A percentile compares a stretch with the other conserved stretches of the same genome.
Conservation (phyloP, 2,329 filamentous ascomycete species). For the Monosporascus sp. region DNA sequence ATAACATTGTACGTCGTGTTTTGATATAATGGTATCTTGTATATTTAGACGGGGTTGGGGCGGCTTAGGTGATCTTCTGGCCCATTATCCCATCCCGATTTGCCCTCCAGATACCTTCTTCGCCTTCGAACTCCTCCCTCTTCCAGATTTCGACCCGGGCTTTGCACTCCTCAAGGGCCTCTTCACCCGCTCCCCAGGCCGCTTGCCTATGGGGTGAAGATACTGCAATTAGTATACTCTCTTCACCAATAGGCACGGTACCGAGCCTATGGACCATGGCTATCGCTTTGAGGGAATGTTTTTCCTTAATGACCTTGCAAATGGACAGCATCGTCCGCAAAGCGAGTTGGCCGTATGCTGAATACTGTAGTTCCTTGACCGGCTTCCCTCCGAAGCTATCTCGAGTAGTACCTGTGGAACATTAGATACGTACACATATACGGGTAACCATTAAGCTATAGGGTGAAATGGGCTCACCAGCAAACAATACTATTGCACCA, state of each 20-base stretch:
- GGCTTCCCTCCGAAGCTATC: constrained; percentile 66
- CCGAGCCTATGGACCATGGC: constrained; percentile 82
- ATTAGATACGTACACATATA: constrained; percentile 8
- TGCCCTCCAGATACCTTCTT: constrained; percentile 78
- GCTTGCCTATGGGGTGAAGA: constrained; percentile 76
- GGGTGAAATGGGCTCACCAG: constrained; percentile 44
- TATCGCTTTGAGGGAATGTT: constrained; percentile 65
- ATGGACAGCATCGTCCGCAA: constrained; percentile 64
- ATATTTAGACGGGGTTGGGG: neutral
- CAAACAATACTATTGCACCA: constrained; percentile 72
- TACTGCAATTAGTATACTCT: constrained; percentile 86
- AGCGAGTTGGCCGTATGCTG: constrained; percentile 66
- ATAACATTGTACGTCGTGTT: no score
- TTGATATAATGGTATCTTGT: no score
- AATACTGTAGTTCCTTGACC: constrained; percentile 72
- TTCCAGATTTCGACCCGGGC: constrained; percentile 93
- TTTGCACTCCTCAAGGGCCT: constrained; percentile 84
- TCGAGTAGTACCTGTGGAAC: constrained; percentile 62
- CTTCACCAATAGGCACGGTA: constrained; percentile 80
- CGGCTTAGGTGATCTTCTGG: constrained; percentile 33
- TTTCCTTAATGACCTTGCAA: constrained; percentile 48
- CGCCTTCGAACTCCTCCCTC: constrained; percentile 76
- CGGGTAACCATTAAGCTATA: neutral
- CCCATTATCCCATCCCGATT: constrained; percentile 70
- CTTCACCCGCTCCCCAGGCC: constrained; percentile 84